These are phyloP conservation scores for Chaetoceros muelleri DNA, from an alignment of 108 stramenopile species.

Conservation along the genomic window DNA sequence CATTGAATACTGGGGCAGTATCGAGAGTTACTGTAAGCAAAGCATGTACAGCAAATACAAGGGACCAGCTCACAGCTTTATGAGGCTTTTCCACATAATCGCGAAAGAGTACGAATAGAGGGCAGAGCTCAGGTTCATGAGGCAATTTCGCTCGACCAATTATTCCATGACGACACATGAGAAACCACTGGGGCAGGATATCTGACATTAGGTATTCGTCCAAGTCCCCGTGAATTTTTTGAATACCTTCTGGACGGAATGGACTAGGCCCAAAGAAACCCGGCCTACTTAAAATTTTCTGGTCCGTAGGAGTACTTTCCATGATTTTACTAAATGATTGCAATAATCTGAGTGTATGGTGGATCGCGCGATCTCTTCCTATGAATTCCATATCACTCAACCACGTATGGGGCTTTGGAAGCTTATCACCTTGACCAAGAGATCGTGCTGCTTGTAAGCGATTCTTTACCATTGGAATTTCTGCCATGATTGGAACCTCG, in stretches of 20 bases:
- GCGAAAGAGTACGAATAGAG: slow-evolving; percentile 15
- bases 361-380: slow-evolving; percentile 29
- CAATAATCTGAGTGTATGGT: slow-evolving; percentile 27
- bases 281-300: neutral
- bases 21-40: slow-evolving; percentile 34
- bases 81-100: slow-evolving; percentile 21
- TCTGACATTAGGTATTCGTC: slow-evolving; percentile 40
- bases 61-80: slow-evolving; percentile 28
- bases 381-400: slow-evolving; percentile 13
- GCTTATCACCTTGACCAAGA: neutral
- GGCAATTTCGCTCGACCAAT: slow-evolving; percentile 17
- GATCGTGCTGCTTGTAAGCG: neutral
- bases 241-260: slow-evolving; percentile 9
- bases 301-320: neutral
- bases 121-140: slow-evolving; percentile 11
- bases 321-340: slow-evolving; percentile 25
- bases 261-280: slow-evolving; percentile 26
- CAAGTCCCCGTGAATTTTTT: slow-evolving; percentile 25
- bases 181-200: slow-evolving; percentile 20
- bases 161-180: slow-evolving; percentile 22
- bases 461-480: neutral
- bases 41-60: slow-evolving; percentile 36
- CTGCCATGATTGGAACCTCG: slow-evolving; percentile 20
- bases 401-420: slow-evolving; percentile 13
- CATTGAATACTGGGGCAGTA: slow-evolving; percentile 3